Evolutionary conservation across 148 eudicot genomes (phyloP).

Genomic region (Spergularia marina): DNA sequence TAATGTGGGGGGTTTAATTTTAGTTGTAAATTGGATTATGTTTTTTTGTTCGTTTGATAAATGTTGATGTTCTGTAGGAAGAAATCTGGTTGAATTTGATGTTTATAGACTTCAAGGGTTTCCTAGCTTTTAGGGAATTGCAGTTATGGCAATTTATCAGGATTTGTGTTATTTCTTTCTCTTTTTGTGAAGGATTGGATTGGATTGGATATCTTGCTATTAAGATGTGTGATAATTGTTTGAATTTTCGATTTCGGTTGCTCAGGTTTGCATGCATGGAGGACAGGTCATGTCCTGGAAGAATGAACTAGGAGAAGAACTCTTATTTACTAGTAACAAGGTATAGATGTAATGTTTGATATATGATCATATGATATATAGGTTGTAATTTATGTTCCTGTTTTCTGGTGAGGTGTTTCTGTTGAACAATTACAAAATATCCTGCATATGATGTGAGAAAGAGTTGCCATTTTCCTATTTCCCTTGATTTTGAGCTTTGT

Average conservation of each 20-base stretch:
- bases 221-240: background rate
- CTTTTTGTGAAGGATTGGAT: background rate
- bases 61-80: background rate
- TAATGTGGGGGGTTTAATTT: background rate
- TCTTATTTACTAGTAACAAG: constrained; percentile 81
- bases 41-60: background rate
- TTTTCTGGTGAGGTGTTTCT: background rate
- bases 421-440: background rate
- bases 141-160: background rate
- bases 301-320: constrained; percentile 84
- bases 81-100: constrained; percentile 4
- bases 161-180: background rate
- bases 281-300: constrained; percentile 93
- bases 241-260: constrained; percentile 5
- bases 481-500: too few relatives aligned
- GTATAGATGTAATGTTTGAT: constrained; percentile 27
- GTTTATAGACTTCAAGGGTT: background rate
- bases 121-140: background rate
- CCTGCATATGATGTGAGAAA: background rate
- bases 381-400: background rate
- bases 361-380: background rate
- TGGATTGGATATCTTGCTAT: background rate
- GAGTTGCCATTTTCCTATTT: too few relatives aligned
- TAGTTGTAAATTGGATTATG: background rate
- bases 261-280: constrained; percentile 78